Evolutionary conservation across 148 eudicot genomes (phyloP).

Genomic region (Cornus suecica): DNA sequence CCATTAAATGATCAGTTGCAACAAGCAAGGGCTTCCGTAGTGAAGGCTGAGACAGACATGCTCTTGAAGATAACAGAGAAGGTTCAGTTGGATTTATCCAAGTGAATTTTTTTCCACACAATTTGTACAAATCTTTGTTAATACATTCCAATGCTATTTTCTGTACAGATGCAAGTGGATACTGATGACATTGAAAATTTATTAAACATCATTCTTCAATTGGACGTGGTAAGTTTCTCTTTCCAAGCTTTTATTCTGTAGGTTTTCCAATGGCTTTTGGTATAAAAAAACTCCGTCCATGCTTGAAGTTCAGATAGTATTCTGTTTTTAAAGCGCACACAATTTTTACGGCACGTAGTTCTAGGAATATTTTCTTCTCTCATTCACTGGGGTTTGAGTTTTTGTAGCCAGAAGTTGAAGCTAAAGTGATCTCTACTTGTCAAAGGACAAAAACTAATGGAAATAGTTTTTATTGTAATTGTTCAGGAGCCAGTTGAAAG

Average conservation of each 20-base stretch:
- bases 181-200: slow-evolving; percentile 56
- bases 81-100: slow-evolving; percentile 40
- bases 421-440: background rate
- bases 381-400: background rate
- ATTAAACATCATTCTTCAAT: slow-evolving; percentile 53
- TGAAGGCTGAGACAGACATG: slow-evolving; percentile 84
- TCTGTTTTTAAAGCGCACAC: background rate
- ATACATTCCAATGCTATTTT: background rate
- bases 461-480: no score
- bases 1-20: slow-evolving; percentile 88
- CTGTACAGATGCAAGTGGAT: slow-evolving; percentile 68
- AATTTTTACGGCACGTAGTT: background rate
- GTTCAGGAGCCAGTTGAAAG: background rate
- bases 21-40: slow-evolving; percentile 68
- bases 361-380: background rate
- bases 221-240: slow-evolving; percentile 67
- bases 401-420: background rate
- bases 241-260: background rate
- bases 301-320: background rate
- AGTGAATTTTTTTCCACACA: background rate
- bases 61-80: slow-evolving; percentile 75
- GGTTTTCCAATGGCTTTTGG: slow-evolving; percentile 2
- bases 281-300: background rate
- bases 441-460: no score
- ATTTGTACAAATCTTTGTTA: background rate